phyloP scores from a whole-genome alignment of 257 asterid species.

The Solanum arcanum region DNA sequence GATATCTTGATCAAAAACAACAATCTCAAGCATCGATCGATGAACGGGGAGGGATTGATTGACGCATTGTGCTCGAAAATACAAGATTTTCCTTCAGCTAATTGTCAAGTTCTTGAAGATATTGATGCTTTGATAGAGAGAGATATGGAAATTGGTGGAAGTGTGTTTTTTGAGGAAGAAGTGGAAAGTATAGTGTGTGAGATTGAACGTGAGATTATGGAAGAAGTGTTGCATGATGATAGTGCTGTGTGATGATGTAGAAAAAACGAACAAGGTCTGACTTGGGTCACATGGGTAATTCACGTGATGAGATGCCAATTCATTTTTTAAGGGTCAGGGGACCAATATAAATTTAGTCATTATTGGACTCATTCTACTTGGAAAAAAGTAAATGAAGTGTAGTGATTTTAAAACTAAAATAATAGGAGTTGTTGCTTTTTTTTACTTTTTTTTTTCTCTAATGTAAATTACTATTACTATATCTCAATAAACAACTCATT shows the following conservation, averaged over 20 bases:
- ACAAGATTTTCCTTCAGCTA: slow-evolving; percentile 34
- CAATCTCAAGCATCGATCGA: background rate
- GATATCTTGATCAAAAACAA: slow-evolving; percentile 14
- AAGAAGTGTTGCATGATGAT: slow-evolving; percentile 49
- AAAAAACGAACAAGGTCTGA: slow-evolving; percentile 9
- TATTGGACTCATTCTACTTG: slow-evolving; percentile 17
- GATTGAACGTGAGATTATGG: slow-evolving; percentile 56
- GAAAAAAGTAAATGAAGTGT: background rate
- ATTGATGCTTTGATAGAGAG: slow-evolving; percentile 45
- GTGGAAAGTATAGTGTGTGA: slow-evolving; percentile 37
- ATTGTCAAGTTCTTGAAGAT: slow-evolving; percentile 57
- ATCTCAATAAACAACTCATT: background rate
- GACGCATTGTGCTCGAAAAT: slow-evolving; percentile 36
- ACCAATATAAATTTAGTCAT: background rate
- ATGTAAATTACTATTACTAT: background rate
- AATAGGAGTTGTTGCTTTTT: background rate
- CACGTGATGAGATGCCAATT: slow-evolving; percentile 56
- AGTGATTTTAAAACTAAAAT: background rate
- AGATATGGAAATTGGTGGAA: slow-evolving; percentile 18
- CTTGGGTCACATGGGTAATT: slow-evolving; percentile 39
- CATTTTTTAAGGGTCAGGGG: background rate
- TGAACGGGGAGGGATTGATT: slow-evolving; percentile 5
- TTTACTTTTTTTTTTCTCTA: background rate
- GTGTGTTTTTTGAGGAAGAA: slow-evolving; percentile 20
- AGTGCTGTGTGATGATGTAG: background rate